phyloP scores from a whole-genome alignment of 257 asterid genomes.

The Solanum tacnaense region DNA sequence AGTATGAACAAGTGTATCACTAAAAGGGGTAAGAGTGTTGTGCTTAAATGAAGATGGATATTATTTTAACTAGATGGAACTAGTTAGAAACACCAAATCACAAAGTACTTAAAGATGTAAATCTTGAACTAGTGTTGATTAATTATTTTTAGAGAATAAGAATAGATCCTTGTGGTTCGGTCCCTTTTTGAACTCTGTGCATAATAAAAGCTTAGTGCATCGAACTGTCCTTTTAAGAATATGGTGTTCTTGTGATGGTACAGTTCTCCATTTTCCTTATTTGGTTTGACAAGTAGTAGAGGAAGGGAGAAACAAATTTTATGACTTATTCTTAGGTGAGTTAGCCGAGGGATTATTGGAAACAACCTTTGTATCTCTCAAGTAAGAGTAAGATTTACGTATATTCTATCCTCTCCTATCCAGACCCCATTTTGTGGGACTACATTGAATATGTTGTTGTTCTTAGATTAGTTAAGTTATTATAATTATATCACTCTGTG shows the following conservation, averaged over 20 bases:
- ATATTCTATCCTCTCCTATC: background rate
- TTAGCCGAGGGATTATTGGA: background rate
- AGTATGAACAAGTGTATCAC: background rate
- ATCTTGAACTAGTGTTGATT: background rate
- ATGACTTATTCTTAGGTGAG: background rate
- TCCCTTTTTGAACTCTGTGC: background rate
- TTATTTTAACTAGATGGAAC: background rate
- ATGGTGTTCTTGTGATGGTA: background rate
- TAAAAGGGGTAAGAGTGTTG: background rate
- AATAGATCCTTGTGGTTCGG: background rate
- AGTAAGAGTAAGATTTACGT: background rate
- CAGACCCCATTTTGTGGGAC: background rate
- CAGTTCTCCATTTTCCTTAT: background rate
- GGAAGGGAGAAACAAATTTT: background rate
- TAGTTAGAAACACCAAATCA: background rate
- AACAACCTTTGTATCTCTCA: background rate
- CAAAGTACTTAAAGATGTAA: background rate
- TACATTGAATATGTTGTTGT: background rate
- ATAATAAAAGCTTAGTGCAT: background rate
- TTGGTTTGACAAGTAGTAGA: background rate
- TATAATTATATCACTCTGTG: background rate
- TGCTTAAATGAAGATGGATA: background rate
- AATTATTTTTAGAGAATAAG: background rate
- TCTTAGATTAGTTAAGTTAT: background rate
- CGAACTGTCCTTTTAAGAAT: background rate